These are phyloP conservation scores for Kandelia obovata DNA, from an alignment of 345 rosid genomes.

Conservation along the genomic window DNA sequence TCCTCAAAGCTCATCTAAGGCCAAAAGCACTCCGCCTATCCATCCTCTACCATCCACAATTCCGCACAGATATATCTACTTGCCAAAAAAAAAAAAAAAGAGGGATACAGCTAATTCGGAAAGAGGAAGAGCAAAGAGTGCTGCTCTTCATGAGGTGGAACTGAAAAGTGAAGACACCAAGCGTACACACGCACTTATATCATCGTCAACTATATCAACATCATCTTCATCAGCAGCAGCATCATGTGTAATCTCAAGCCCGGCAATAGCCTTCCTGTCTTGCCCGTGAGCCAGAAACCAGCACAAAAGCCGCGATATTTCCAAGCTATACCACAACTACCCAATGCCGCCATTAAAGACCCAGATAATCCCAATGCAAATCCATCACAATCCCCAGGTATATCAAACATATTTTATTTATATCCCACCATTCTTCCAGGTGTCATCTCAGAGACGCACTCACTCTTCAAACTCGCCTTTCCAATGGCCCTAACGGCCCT, in stretches of 20 bases:
- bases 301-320: constrained; percentile 29
- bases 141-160: constrained; percentile 25
- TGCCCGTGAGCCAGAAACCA: constrained; percentile 33
- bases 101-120: neutral
- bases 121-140: constrained; percentile 18
- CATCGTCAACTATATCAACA: neutral
- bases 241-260: constrained; percentile 54
- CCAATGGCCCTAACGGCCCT: constrained; percentile 82
- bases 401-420: neutral
- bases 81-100: neutral
- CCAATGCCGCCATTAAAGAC: constrained; percentile 27
- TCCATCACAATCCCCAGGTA: neutral
- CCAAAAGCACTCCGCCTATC: constrained; percentile 15
- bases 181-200: neutral
- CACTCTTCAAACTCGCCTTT: constrained; percentile 67
- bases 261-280: constrained; percentile 18
- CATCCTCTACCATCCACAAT: constrained; percentile 9
- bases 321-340: constrained; percentile 40
- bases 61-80: neutral
- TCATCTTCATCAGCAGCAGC: constrained; percentile 16
- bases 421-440: constrained; percentile 30
- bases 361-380: constrained; percentile 12
- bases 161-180: neutral
- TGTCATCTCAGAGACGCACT: constrained; percentile 50
- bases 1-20: constrained; percentile 2